Conservation (phyloP, 768 basidiomycete genomes). For the Gelatoporia subvermispora region DNA sequence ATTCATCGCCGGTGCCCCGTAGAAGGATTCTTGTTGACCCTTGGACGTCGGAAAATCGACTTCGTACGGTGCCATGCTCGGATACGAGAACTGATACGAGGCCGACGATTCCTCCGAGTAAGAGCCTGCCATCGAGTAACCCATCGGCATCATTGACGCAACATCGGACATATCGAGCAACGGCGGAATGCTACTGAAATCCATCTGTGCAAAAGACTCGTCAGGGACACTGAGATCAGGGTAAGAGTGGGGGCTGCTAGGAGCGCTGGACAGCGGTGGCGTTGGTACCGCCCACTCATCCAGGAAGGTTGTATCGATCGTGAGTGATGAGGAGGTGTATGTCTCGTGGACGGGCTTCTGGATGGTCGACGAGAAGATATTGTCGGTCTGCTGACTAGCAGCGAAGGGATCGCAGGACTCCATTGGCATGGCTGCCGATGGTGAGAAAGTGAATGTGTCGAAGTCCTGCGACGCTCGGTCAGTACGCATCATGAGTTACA, state of each 20-base stretch:
- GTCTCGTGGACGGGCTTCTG: constrained; percentile 5
- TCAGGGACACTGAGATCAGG: constrained; percentile 7
- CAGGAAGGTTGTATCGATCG: constrained; percentile 18
- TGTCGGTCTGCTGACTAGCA: constrained; percentile 6
- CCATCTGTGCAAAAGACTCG: constrained; percentile 6
- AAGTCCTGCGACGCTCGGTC: constrained; percentile 16
- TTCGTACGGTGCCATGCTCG: constrained; percentile 3
- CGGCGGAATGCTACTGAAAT: constrained; percentile 6
- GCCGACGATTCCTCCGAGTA: not conserved
- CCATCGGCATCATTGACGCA: too few relatives aligned
- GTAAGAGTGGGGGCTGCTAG: constrained; percentile 19
- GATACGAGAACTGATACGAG: not conserved
- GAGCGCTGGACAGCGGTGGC: constrained; percentile 22
- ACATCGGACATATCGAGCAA: not conserved
- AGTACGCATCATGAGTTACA: not conserved
- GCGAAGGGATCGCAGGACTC: constrained; percentile 17
- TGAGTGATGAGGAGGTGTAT: constrained; percentile 9
- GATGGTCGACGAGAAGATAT: constrained; percentile 14
- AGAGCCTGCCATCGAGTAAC: too few relatives aligned
- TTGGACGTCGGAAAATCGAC: constrained; percentile 9
- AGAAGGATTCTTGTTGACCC: constrained; percentile 4
- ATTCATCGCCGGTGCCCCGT: constrained; percentile 12
- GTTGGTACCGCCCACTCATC: constrained; percentile 13
- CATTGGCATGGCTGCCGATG: constrained; percentile 12
- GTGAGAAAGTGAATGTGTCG: constrained; percentile 23